phyloP scores from a whole-genome alignment of 257 asterid species.

The Thymus mandschuricus region DNA sequence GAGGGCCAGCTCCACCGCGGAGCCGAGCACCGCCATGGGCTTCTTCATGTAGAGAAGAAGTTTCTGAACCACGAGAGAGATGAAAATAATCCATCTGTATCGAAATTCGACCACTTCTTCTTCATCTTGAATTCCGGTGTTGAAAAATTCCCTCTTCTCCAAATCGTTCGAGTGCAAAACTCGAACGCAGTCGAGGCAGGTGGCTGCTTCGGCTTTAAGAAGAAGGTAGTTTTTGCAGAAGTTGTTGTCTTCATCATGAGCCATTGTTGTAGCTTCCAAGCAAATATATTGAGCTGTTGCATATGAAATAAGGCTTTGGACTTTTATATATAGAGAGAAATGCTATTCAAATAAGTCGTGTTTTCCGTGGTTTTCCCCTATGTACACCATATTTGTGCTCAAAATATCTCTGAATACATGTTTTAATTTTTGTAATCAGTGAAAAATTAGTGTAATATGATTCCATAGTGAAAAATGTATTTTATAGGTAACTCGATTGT shows the following conservation, averaged over 20 bases:
- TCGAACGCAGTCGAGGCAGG: conserved; percentile 44
- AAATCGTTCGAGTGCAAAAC: conserved; percentile 46
- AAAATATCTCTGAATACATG: too few relatives aligned
- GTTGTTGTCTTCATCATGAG: conserved; percentile 28
- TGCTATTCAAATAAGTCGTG: too few relatives aligned
- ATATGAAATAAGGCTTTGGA: not conserved
- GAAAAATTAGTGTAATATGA: too few relatives aligned
- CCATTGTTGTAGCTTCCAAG: conserved; percentile 39
- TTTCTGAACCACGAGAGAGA: conserved; percentile 55
- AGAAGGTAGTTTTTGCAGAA: conserved; percentile 44
- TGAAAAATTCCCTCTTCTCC: conserved; percentile 39
- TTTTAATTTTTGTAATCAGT: too few relatives aligned
- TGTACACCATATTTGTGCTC: too few relatives aligned
- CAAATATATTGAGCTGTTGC: conserved; percentile 27
- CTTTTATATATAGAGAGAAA: not conserved
- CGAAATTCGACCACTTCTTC: conserved; percentile 30
- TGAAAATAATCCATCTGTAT: conserved; percentile 62
- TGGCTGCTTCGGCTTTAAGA: conserved; percentile 51
- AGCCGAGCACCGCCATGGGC: conserved; percentile 52
- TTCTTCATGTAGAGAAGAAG: conserved; percentile 35
- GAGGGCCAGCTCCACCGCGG: conserved; percentile 43
- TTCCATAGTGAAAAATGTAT: too few relatives aligned
- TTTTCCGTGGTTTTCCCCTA: too few relatives aligned
- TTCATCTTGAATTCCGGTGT: conserved; percentile 28
- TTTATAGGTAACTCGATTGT: too few relatives aligned